These are phyloP conservation scores for Neurospora sp. DNA, from an alignment of 495 filamentous ascomycete genomes.

Conservation along the genomic window DNA sequence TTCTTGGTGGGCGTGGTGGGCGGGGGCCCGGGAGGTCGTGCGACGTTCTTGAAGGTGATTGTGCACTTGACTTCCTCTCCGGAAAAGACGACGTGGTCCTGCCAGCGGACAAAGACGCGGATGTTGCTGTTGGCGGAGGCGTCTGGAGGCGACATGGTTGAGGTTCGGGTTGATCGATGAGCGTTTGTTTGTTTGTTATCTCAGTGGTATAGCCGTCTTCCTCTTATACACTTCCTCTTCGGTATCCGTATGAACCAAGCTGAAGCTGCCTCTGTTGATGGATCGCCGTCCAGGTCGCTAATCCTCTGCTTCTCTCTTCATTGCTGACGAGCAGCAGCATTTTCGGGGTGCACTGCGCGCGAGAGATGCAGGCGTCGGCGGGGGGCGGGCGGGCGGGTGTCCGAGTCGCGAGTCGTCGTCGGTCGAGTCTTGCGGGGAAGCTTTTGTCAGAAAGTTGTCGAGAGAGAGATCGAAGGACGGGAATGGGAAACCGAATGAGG, in stretches of 20 bases:
- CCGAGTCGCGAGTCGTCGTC: neutral
- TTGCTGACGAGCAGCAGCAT: slow-evolving; percentile 1
- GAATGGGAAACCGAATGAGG: neutral
- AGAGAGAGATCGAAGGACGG: neutral
- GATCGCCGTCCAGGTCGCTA: neutral
- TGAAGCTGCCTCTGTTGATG: neutral
- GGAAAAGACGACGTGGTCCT: slow-evolving; percentile 82
- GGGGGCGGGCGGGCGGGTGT: neutral
- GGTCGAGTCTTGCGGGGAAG: neutral
- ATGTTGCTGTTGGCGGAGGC: slow-evolving; percentile 50
- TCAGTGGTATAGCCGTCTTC: neutral
- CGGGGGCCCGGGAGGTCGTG: slow-evolving; percentile 4
- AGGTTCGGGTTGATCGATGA: neutral
- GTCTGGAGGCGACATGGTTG: neutral
- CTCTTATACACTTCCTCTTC: neutral
- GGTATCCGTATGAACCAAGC: neutral
- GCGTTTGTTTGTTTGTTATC: neutral
- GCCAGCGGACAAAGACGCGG: slow-evolving; percentile 89
- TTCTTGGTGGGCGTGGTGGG: neutral
- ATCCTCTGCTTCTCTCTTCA: neutral
- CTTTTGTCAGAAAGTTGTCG: neutral
- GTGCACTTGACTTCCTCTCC: slow-evolving; percentile 90
- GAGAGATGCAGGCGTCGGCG: neutral
- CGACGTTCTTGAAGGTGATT: slow-evolving; percentile 90
- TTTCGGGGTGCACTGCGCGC: neutral